Evolutionary conservation across 345 rosid genomes (phyloP).

Genomic region (Streptanthus diversifolius): DNA sequence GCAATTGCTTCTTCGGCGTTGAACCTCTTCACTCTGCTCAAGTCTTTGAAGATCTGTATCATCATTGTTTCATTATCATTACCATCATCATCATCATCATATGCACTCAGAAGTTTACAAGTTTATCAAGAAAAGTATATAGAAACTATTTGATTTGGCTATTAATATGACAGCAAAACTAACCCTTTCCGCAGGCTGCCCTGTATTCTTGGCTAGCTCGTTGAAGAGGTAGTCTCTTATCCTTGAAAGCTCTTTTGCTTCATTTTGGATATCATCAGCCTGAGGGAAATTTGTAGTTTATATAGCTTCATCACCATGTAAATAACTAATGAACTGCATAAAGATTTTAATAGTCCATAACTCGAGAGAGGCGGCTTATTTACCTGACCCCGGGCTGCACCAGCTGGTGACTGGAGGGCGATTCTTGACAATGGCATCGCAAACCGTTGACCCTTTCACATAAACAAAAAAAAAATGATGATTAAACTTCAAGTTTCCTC

Average conservation of each 20-base stretch:
- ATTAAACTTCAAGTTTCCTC: background rate
- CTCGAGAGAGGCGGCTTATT: background rate
- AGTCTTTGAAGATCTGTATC: slow-evolving; percentile 59
- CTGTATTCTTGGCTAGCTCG: slow-evolving; percentile 74
- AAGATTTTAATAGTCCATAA: background rate
- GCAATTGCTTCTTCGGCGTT: slow-evolving; percentile 71
- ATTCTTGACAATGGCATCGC: slow-evolving; percentile 76
- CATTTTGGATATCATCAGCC: slow-evolving; percentile 80
- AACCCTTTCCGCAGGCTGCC: slow-evolving; percentile 79
- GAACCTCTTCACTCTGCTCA: slow-evolving; percentile 61
- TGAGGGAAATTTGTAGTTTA: slow-evolving; percentile 22
- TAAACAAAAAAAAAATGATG: background rate
- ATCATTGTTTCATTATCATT: background rate
- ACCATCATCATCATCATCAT: background rate
- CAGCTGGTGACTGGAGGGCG: slow-evolving; percentile 63
- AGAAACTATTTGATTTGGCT: background rate
- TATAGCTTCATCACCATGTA: background rate
- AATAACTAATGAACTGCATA: background rate
- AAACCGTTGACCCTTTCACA: slow-evolving; percentile 55
- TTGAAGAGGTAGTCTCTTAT: slow-evolving; percentile 67
- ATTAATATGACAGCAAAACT: slow-evolving; percentile 24
- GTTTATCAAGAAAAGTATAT: background rate
- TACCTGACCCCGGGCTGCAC: slow-evolving; percentile 91
- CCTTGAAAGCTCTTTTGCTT: slow-evolving; percentile 79
- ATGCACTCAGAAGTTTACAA: background rate